Conservation (phyloP, 441 rosid genomes). For the Caryocar brasiliense region DNA sequence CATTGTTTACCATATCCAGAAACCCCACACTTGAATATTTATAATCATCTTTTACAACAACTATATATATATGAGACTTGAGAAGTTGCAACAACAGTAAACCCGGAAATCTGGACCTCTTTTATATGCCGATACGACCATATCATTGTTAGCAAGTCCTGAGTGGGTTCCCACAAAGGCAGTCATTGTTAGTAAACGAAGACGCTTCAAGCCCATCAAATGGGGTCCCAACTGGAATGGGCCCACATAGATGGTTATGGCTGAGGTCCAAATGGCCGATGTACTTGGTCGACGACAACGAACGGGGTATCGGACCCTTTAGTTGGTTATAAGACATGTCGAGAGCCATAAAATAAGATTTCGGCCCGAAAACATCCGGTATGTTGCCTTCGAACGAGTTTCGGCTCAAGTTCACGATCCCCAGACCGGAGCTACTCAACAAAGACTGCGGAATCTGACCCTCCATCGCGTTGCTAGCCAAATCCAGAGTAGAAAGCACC, state of each 20-base stretch:
- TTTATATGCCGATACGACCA: too few species aligned
- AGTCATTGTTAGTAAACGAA: slow-evolving; percentile 55
- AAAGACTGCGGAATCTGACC: slow-evolving; percentile 51
- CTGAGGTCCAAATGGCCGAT: slow-evolving; percentile 79
- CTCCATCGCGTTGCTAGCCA: slow-evolving; percentile 48
- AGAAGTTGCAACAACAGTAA: too few species aligned
- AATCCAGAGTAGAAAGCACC: slow-evolving; percentile 56
- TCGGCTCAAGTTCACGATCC: slow-evolving; percentile 61
- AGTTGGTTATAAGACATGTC: slow-evolving; percentile 59
- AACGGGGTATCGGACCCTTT: slow-evolving; percentile 51
- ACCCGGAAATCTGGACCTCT: too few species aligned
- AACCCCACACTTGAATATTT: too few species aligned
- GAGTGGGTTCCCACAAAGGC: slow-evolving; percentile 60
- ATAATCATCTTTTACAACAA: too few species aligned
- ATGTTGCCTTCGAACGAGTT: slow-evolving; percentile 58
- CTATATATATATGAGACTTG: too few species aligned
- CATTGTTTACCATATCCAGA: too few species aligned
- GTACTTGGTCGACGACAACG: slow-evolving; percentile 43
- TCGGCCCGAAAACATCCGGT: slow-evolving; percentile 64
- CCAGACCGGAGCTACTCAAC: slow-evolving; percentile 43
- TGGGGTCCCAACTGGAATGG: slow-evolving; percentile 63
- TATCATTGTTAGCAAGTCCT: slow-evolving; percentile 30
- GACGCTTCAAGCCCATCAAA: slow-evolving; percentile 62
- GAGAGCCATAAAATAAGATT: slow-evolving; percentile 56
- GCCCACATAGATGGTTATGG: slow-evolving; percentile 75